Evolutionary conservation across 768 basidiomycete species (phyloP).

Genomic region (Strobilomyces dryophilus): DNA sequence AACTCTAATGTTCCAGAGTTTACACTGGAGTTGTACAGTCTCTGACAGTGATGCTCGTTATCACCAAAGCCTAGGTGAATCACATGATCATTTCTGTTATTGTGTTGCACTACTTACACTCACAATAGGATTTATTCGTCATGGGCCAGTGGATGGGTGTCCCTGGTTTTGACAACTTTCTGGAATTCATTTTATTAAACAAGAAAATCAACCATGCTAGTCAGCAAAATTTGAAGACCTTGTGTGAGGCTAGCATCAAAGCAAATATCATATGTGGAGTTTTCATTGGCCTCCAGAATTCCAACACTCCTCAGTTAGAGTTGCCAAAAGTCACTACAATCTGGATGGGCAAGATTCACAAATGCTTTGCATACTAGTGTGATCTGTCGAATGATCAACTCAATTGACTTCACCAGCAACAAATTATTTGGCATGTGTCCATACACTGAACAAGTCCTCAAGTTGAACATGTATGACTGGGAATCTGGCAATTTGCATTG

Average conservation of each 20-base stretch:
- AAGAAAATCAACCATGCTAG: too few relatives aligned
- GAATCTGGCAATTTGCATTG: not conserved
- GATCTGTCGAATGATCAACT: conserved; percentile 5
- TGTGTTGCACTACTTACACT: too few relatives aligned
- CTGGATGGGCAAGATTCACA: conserved; percentile 7
- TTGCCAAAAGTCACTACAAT: not conserved
- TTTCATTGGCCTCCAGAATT: not conserved
- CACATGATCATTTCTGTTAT: too few relatives aligned
- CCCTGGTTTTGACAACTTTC: too few relatives aligned
- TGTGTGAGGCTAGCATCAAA: not conserved
- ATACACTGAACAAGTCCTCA: conserved; percentile 2
- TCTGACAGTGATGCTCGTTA: too few relatives aligned
- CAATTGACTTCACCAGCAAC: not conserved
- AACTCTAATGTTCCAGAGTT: too few relatives aligned
- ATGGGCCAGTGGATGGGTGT: too few relatives aligned
- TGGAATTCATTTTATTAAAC: too few relatives aligned
- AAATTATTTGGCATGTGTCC: conserved; percentile 4
- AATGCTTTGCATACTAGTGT: not conserved
- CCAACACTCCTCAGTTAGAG: not conserved
- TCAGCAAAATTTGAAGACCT: not conserved
- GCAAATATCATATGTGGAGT: not conserved
- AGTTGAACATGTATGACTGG: conserved; percentile 7
- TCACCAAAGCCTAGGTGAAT: too few relatives aligned
- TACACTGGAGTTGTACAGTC: too few relatives aligned
- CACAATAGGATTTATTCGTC: too few relatives aligned